Evolutionary conservation across 441 rosid genomes (phyloP).

Genomic region (Biscutella laevigata): DNA sequence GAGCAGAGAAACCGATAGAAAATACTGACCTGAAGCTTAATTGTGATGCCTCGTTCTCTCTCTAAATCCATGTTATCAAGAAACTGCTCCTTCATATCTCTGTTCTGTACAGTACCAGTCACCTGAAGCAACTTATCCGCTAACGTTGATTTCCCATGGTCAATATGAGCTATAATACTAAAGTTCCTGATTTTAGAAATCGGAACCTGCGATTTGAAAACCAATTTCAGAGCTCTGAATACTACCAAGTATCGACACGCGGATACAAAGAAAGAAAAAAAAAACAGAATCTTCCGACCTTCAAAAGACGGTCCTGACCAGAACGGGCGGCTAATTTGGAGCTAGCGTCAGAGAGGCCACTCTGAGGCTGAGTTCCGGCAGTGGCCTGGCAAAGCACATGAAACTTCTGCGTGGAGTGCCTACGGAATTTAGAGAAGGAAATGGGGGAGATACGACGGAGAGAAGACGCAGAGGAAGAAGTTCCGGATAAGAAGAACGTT

Average conservation of each 20-base stretch:
- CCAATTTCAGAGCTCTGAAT: background rate
- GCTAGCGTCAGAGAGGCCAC: slow-evolving; percentile 24
- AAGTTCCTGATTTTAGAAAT: slow-evolving; percentile 71
- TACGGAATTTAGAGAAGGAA: slow-evolving; percentile 9
- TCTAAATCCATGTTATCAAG: slow-evolving; percentile 98
- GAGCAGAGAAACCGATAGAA: background rate
- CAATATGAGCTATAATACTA: slow-evolving; percentile 87
- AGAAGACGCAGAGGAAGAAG: slow-evolving; percentile 4
- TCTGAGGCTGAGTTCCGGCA: slow-evolving; percentile 31
- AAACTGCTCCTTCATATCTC: slow-evolving; percentile 97
- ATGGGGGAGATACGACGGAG: slow-evolving; percentile 21
- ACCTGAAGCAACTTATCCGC: slow-evolving; percentile 92
- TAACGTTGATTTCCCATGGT: slow-evolving; percentile 92
- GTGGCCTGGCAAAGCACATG: slow-evolving; percentile 29
- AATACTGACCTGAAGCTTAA: slow-evolving; percentile 71
- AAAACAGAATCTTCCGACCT: slow-evolving; percentile 22
- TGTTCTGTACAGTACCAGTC: slow-evolving; percentile 86
- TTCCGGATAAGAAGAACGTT: slow-evolving; percentile 32
- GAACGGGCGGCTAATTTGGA: slow-evolving; percentile 28
- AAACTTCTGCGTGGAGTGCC: slow-evolving; percentile 6
- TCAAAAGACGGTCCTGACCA: slow-evolving; percentile 67
- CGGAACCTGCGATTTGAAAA: slow-evolving; percentile 45
- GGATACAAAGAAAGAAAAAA: background rate
- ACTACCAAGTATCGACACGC: background rate
- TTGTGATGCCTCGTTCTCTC: slow-evolving; percentile 95